phyloP scores from a whole-genome alignment of 768 basidiomycete species.

The Agrocybe praecox region DNA sequence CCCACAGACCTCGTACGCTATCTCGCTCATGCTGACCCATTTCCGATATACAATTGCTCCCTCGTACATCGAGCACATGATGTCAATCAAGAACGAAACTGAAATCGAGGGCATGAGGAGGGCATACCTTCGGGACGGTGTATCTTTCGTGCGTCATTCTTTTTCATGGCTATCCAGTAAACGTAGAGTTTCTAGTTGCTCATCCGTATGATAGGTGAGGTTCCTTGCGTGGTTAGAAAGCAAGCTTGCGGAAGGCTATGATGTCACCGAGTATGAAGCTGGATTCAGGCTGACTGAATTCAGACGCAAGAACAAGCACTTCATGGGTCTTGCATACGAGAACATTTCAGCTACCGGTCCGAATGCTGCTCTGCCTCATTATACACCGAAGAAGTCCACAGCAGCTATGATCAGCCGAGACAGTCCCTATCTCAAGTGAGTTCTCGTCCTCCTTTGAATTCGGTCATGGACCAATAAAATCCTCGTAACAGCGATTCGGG shows the following conservation, averaged over 20 bases:
- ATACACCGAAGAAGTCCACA: constrained; percentile 70
- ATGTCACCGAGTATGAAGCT: constrained; percentile 92
- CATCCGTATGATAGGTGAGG: constrained; percentile 43
- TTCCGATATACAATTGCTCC: constrained; percentile 76
- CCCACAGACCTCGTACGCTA: constrained; percentile 78
- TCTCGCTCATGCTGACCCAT: constrained; percentile 83
- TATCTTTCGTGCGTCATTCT: constrained; percentile 70
- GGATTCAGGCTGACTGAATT: constrained; percentile 81
- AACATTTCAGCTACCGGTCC: constrained; percentile 88
- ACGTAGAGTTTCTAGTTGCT: constrained; percentile 11
- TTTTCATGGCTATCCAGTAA: constrained; percentile 9
- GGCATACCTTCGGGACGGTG: constrained; percentile 91
- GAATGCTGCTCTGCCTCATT: constrained; percentile 95
- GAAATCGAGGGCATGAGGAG: constrained; percentile 82
- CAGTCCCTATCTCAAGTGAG: constrained; percentile 88
- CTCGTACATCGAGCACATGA: constrained; percentile 73
- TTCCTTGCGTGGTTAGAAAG: constrained; percentile 94
- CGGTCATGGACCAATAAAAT: not conserved
- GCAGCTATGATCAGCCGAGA: constrained; percentile 77
- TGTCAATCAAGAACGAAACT: constrained; percentile 86
- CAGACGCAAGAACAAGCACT: constrained; percentile 69
- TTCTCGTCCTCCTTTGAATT: constrained; percentile 14
- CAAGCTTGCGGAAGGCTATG: constrained; percentile 73
- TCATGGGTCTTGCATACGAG: constrained; percentile 86
- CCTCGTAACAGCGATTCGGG: constrained; percentile 76